These are phyloP conservation scores for Fragaria ananassa DNA, from an alignment of 306 rosid genomes.

Conservation along the genomic window DNA sequence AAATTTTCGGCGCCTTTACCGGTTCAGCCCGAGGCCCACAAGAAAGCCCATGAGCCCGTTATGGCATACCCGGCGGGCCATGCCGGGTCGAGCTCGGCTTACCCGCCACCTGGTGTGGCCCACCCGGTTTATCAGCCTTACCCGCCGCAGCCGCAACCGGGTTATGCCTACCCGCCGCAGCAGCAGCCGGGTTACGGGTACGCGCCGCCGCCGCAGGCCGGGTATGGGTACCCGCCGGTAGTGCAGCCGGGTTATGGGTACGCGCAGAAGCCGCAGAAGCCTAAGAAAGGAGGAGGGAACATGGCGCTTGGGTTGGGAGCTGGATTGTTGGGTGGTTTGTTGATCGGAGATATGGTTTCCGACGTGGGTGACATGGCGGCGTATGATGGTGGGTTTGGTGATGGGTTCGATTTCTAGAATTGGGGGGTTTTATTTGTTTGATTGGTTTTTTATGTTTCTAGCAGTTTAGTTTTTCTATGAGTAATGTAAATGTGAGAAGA, in stretches of 20 bases:
- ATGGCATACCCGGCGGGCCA: conserved; percentile 41
- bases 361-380: conserved; percentile 26
- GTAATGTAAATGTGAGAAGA: not conserved
- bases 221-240: conserved; percentile 25
- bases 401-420: conserved; percentile 24
- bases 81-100: conserved; percentile 26
- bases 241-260: conserved; percentile 10
- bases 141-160: conserved; percentile 21
- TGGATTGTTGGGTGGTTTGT: conserved; percentile 48
- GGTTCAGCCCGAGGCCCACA: not conserved
- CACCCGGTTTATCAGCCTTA: conserved; percentile 36
- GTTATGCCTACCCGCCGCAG: conserved; percentile 17
- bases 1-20: conserved; percentile 34
- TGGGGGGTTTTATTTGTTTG: not conserved
- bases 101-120: conserved; percentile 16
- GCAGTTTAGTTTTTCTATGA: not conserved
- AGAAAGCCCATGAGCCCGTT: conserved; percentile 17
- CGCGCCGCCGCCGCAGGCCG: conserved; percentile 29
- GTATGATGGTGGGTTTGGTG: conserved; percentile 22
- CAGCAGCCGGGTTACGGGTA: conserved; percentile 32
- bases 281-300: conserved; percentile 21
- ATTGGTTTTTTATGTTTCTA: not conserved
- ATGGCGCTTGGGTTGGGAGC: conserved; percentile 47
- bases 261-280: conserved; percentile 27
- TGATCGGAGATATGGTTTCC: conserved; percentile 43